Evolutionary conservation across 768 basidiomycete genomes (phyloP).

Genomic region (Piloderma croceum): DNA sequence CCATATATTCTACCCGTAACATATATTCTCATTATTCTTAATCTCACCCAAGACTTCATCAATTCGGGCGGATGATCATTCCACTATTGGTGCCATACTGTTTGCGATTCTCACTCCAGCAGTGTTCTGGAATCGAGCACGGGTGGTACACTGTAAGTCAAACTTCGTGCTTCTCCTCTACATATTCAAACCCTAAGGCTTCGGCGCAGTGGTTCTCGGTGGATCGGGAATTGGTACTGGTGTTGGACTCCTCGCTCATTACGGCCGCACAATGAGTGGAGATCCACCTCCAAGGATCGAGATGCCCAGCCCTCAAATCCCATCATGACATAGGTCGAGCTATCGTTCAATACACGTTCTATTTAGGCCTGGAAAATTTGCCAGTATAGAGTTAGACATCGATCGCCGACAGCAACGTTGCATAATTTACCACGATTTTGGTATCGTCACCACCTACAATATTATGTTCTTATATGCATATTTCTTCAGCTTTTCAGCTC

Average conservation of each 20-base stretch:
- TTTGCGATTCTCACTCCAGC: constrained; percentile 62
- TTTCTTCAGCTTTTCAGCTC: not conserved
- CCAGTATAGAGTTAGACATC: no score
- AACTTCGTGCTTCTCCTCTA: no score
- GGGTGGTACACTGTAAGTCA: constrained; percentile 52
- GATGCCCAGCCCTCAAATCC: constrained; percentile 24
- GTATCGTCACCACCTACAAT: no score
- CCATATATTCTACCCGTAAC: not conserved
- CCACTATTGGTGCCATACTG: constrained; percentile 67
- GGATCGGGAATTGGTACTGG: constrained; percentile 65
- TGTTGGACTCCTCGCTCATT: constrained; percentile 54
- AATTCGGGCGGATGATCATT: constrained; percentile 65
- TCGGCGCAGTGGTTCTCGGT: constrained; percentile 59
- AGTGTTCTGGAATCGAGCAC: constrained; percentile 66
- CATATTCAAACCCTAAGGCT: no score
- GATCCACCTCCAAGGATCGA: constrained; percentile 40
- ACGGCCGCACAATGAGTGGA: constrained; percentile 47
- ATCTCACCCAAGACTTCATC: constrained; percentile 41
- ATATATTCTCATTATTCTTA: not conserved
- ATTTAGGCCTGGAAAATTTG: no score
- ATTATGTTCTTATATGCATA: no score
- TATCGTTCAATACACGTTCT: no score
- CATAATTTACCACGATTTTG: no score
- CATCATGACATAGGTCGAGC: not conserved
- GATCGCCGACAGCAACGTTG: no score